These are phyloP conservation scores for Leptographium galeiforme DNA, from an alignment of 2,329 filamentous ascomycete genomes.

Conservation along the genomic window DNA sequence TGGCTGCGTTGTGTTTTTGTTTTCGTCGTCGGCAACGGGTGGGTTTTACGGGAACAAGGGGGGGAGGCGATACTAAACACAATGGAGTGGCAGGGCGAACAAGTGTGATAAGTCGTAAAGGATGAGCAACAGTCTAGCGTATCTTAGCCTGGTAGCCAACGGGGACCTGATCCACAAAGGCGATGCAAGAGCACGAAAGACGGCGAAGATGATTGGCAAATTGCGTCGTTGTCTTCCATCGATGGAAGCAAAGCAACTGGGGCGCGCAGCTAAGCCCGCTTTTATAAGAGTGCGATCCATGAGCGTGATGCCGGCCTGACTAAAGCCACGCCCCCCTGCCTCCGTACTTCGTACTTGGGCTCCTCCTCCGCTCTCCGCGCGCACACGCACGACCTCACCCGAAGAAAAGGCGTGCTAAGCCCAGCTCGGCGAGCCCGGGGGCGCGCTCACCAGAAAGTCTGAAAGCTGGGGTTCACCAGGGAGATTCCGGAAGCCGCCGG, in stretches of 20 bases:
- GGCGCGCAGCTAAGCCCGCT: constrained; percentile 2
- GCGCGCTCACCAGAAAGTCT: background rate
- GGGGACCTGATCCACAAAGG: background rate
- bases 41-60: background rate
- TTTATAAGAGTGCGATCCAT: constrained; percentile 2
- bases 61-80: background rate
- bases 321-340: constrained; percentile 3
- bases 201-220: background rate
- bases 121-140: constrained; percentile 1
- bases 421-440: background rate
- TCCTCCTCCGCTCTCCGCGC: background rate
- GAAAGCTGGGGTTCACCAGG: background rate
- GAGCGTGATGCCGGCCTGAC: background rate
- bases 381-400: too few relatives aligned
- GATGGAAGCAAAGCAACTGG: background rate
- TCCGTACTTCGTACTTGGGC: too few relatives aligned
- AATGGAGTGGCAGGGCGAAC: background rate
- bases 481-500: background rate
- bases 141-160: background rate
- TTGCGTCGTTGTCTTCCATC: background rate
- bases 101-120: background rate
- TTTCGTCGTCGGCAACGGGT: background rate
- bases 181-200: background rate
- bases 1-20: background rate
- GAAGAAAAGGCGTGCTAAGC: background rate